Percentiles rank a stretch among this genome's conserved stretches.
These are phyloP conservation scores for Lactarius quietus DNA, from an alignment of 768 basidiomycete species.

Conservation along the genomic window DNA sequence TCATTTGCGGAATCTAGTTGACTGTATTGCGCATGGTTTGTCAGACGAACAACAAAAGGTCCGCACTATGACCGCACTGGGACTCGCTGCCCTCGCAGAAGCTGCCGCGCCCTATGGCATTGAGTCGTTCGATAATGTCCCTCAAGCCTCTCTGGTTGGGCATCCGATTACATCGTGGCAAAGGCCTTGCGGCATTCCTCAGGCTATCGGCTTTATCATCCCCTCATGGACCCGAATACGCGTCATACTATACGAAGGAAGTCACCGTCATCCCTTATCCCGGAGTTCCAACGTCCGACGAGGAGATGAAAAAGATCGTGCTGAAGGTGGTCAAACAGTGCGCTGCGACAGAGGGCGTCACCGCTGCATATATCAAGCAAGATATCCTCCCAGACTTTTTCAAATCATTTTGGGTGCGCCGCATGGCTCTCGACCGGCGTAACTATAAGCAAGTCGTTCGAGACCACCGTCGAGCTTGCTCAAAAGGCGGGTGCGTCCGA, in stretches of 20 bases:
- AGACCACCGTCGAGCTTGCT: slow-evolving; percentile 97
- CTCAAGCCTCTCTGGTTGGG: slow-evolving; percentile 92
- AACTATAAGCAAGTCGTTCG: slow-evolving; percentile 98
- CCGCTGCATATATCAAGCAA: slow-evolving; percentile 91
- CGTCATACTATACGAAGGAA: slow-evolving; percentile 98
- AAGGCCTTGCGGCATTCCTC: slow-evolving; percentile 90
- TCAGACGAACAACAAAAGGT: slow-evolving; percentile 97
- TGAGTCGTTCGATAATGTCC: slow-evolving; percentile 97
- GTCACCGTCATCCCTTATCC: slow-evolving; percentile 94
- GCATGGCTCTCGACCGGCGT: slow-evolving; percentile 95
- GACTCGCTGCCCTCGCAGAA: slow-evolving; percentile 91
- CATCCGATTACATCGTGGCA: slow-evolving; percentile 92
- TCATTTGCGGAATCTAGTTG: slow-evolving; percentile 93
- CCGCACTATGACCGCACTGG: slow-evolving; percentile 91
- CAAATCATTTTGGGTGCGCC: slow-evolving; percentile 97
- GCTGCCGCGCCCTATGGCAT: slow-evolving; percentile 98
- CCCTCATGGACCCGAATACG: slow-evolving; percentile 99
- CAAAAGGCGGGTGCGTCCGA: slow-evolving; percentile 96
- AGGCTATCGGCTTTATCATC: slow-evolving; percentile 99
- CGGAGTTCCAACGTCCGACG: slow-evolving; percentile 99
- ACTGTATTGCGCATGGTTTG: slow-evolving; percentile 90
- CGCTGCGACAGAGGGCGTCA: slow-evolving; percentile 97
- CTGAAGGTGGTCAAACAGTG: slow-evolving; percentile 99
- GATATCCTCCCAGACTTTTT: slow-evolving; percentile 99
- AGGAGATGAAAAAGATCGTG: slow-evolving; percentile 99